These are phyloP conservation scores for Domatiomyces catenatus DNA, from an alignment of 2,329 filamentous ascomycete species.

Conservation along the genomic window DNA sequence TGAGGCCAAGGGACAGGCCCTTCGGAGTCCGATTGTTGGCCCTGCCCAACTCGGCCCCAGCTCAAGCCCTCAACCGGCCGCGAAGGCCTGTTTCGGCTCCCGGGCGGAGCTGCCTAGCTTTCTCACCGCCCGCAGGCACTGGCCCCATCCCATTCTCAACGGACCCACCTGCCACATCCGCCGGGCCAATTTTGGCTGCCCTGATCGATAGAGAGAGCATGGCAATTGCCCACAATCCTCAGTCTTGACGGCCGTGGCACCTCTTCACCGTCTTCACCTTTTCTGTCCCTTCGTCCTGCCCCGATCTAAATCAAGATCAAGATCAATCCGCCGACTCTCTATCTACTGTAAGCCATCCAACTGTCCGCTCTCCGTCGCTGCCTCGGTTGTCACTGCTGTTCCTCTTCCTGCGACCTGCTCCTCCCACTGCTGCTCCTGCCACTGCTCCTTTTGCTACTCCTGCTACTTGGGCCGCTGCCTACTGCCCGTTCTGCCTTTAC, in stretches of 20 bases:
- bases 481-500: background rate
- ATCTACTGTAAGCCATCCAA: conserved; percentile 7
- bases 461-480: background rate
- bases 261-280: background rate
- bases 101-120: background rate
- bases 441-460: background rate
- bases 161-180: background rate
- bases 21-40: background rate
- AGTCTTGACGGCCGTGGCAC: background rate
- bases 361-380: conserved; percentile 2
- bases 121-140: background rate
- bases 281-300: background rate
- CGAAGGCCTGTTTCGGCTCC: background rate
- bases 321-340: background rate
- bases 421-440: background rate
- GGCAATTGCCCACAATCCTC: background rate
- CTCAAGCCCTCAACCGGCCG: too few relatives aligned
- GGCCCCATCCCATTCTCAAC: background rate
- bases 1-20: background rate
- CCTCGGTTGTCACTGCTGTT: background rate
- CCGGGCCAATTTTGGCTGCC: background rate
- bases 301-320: background rate
- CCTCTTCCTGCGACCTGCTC: background rate
- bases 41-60: background rate
- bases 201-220: background rate